These are phyloP conservation scores for Penicillium alfredii DNA, from an alignment of 495 filamentous ascomycete species.

Conservation along the genomic window DNA sequence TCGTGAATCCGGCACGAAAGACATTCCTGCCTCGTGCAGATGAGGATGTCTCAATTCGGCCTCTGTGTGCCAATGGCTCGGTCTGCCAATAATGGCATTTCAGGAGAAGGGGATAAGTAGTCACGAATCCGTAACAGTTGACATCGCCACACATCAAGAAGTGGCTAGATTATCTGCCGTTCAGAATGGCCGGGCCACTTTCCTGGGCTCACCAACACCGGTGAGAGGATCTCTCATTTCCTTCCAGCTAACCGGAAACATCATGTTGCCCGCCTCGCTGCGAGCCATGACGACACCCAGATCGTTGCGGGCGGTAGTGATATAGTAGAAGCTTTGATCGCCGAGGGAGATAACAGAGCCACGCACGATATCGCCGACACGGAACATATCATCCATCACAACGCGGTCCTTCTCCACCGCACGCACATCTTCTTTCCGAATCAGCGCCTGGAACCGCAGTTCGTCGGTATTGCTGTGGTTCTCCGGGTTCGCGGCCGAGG, in stretches of 20 bases:
- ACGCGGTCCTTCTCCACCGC: constrained; percentile 95
- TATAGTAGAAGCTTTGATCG: constrained; percentile 90
- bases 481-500: constrained; percentile 38
- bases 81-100: no score
- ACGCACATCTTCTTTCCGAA: constrained; percentile 81
- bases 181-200: constrained; percentile 92
- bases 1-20: no score
- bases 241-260: constrained; percentile 91
- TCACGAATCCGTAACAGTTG: no score
- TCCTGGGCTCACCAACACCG: constrained; percentile 72
- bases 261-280: constrained; percentile 80
- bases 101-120: no score
- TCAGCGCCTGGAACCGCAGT: constrained; percentile 43
- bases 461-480: constrained; percentile 45
- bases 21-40: no score
- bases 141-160: not conserved
- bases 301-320: constrained; percentile 83
- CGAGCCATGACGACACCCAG: constrained; percentile 90
- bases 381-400: constrained; percentile 82
- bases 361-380: constrained; percentile 88
- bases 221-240: constrained; percentile 82
- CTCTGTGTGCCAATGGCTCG: no score
- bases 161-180: not conserved
- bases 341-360: constrained; percentile 86
- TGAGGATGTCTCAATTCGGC: no score